Conservation (phyloP, 73 alveolate genomes). For the Tetrahymena thermophila region DNA sequence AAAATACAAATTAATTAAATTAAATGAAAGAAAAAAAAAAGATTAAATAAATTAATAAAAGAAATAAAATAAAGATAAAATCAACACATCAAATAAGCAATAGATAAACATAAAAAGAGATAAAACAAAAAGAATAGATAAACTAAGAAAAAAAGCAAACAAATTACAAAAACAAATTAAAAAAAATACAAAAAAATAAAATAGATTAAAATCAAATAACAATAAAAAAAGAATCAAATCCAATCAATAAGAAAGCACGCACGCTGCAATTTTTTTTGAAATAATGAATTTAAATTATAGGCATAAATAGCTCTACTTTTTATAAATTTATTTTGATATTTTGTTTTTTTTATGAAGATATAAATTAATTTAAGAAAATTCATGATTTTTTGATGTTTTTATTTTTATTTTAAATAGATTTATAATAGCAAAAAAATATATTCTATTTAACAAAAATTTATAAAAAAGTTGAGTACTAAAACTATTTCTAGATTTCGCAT, state of each 20-base stretch:
- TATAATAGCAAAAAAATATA: too few relatives aligned
- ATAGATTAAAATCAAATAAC: not conserved
- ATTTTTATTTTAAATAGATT: too few relatives aligned
- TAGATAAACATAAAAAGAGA: not conserved
- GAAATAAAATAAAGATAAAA: not conserved
- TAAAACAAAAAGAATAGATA: not conserved
- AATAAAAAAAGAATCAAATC: not conserved
- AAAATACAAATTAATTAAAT: not conserved
- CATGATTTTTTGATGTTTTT: too few relatives aligned
- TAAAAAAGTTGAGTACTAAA: too few relatives aligned
- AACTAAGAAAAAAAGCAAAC: not conserved
- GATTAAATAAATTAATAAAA: not conserved
- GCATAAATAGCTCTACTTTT: not conserved
- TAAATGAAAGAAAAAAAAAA: not conserved
- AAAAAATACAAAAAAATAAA: not conserved
- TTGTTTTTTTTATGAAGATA: too few relatives aligned
- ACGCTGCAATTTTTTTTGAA: not conserved
- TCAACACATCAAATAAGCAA: not conserved
- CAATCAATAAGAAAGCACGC: not conserved
- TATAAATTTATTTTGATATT: not conserved
- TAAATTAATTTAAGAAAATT: too few relatives aligned
- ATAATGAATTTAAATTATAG: not conserved
- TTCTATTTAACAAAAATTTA: too few relatives aligned
- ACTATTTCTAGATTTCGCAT: too few relatives aligned
- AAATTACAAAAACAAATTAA: not conserved